Evolutionary conservation across 306 rosid genomes (phyloP), one percentile per base, ranked within the genome.

Genomic region (Vachellia collinsii): DNA sequence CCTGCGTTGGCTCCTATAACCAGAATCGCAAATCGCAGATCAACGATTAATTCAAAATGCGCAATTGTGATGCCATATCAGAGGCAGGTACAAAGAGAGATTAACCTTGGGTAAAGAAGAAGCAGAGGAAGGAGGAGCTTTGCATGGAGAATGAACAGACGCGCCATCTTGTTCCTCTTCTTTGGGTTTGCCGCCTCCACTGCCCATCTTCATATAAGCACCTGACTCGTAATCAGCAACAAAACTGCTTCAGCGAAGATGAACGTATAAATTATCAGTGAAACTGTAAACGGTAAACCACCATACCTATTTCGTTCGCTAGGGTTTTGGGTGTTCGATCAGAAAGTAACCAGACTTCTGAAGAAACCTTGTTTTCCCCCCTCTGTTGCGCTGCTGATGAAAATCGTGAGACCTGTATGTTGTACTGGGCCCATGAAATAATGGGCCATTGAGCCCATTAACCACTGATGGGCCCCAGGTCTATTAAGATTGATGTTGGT

Each of bases 71-170:
- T 65, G 47, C 12, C 72, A 5, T 8, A 66, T 10, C 54, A 11
- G 23, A 42, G 9, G 46, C n/a, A 69, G 19, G 42, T 38, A 22
- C 20, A 79, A 23, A 70, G 56, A 76, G 77, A 79, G 64, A 84
- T 22, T 13, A 22, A 88, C 97, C 97, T 93, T 96, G 67, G 90
- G 87, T 72, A 93, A 92, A 84, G 97, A 93, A 63, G 99, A 93
- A 88, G 94, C 94, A 53, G 99, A 93, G 70, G 99, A 96, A 79
- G 96, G 98, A 38, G 92, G 97, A 79, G 97, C 93, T 80, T 96
- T 96, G 92, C 99, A 96, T 6, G 99, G 98, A 83, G 98, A 96
- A 61, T 96, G 99, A 43, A 92, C 97, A 46, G 98, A 96, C 88
- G 90, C 86, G 77, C 92, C 99, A 81, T 96, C 99, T 83, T 92